phyloP scores from a whole-genome alignment of 2,329 filamentous ascomycete species.

The Trichoderma citrinoviride region DNA sequence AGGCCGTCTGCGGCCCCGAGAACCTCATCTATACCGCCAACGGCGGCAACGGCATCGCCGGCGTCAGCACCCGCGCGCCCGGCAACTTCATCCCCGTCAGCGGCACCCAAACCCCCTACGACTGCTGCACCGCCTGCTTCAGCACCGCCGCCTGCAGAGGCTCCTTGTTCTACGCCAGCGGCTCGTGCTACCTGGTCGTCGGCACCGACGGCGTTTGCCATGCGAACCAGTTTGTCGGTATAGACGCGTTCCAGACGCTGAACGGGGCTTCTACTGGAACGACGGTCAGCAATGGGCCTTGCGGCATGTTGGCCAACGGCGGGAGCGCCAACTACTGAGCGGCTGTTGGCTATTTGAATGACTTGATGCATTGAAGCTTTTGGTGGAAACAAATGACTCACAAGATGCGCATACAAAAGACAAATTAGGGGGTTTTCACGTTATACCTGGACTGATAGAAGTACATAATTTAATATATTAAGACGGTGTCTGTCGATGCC shows the following conservation, averaged over 20 bases:
- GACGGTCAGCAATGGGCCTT: slow-evolving; percentile 6
- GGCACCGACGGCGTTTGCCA: neutral
- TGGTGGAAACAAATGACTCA: neutral
- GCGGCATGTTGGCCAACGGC: slow-evolving; percentile 3
- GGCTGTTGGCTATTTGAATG: no score
- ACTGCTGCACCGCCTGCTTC: slow-evolving; percentile 1
- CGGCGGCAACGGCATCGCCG: neutral
- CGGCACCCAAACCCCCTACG: neutral
- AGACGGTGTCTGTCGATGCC: no score
- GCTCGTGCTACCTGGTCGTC: neutral
- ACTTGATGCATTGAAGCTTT: no score
- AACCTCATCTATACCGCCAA: slow-evolving; percentile 9
- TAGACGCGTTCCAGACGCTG: neutral
- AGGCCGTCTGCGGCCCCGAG: slow-evolving; percentile 4
- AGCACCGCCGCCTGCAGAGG: neutral
- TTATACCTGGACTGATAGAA: neutral
- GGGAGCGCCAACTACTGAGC: neutral
- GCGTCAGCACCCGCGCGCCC: neutral
- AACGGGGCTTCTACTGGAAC: neutral
- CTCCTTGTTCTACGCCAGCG: slow-evolving; percentile 28
- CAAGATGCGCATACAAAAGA: neutral
- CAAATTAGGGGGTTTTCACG: neutral
- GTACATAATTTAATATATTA: slow-evolving; percentile 6
- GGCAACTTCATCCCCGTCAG: neutral
- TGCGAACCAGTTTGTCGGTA: slow-evolving; percentile 1